Conservation (phyloP, 2,329 filamentous ascomycete genomes). For the Colletotrichum musae region DNA sequence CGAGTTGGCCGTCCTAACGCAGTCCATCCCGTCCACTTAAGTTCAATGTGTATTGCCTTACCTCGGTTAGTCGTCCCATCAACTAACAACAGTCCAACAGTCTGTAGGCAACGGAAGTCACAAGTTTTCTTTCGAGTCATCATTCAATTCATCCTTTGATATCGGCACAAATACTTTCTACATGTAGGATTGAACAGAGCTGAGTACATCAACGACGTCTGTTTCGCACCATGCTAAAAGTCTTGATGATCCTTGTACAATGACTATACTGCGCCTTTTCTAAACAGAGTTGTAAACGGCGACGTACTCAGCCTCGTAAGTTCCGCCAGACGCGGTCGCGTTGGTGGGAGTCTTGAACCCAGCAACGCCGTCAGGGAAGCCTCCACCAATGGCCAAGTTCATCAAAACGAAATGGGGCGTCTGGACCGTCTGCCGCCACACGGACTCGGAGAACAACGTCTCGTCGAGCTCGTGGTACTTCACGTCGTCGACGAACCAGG, state of each 20-base stretch:
- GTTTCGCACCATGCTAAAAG: no score
- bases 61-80: background rate
- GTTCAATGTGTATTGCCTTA: background rate
- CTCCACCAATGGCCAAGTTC: background rate
- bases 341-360: background rate
- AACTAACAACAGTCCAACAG: background rate
- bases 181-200: no score
- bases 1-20: conserved; percentile 2
- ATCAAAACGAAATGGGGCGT: background rate
- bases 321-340: background rate
- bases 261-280: background rate
- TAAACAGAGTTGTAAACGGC: background rate
- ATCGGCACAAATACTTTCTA: no score
- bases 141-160: no score
- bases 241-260: no score
- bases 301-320: conserved; percentile 2
- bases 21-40: background rate
- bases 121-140: background rate
- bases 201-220: no score
- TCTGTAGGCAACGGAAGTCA: background rate
- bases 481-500: conserved; percentile 52
- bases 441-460: background rate
- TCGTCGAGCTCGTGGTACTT: background rate
- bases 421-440: conserved; percentile 2
- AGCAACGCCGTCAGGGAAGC: background rate